A percentile compares a stretch with the other conserved stretches of the same genome.
Evolutionary conservation across 2,329 filamentous ascomycete genomes (phyloP).

Genomic region (Talaromyces verruculosus): DNA sequence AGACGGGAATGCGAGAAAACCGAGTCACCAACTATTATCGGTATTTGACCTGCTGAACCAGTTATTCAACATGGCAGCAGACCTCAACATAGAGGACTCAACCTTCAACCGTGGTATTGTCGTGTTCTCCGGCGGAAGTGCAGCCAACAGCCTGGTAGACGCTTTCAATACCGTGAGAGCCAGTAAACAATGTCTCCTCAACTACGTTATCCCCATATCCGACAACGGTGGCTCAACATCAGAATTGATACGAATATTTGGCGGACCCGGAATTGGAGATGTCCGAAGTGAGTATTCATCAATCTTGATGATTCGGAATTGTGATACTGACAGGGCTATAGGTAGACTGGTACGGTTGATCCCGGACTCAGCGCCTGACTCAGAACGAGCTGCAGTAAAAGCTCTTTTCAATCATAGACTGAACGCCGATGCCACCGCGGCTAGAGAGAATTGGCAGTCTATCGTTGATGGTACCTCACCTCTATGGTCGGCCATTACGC

Average conservation of each 20-base stretch:
- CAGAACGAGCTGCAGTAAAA: conserved; percentile 73
- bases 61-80: background rate
- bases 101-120: conserved; percentile 59
- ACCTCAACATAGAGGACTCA: background rate
- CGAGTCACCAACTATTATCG: background rate
- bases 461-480: conserved; percentile 79
- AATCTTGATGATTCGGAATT: background rate
- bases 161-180: conserved; percentile 70
- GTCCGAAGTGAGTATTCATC: conserved; percentile 62
- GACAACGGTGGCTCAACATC: conserved; percentile 95
- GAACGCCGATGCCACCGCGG: conserved; percentile 59
- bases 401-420: conserved; percentile 85
- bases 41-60: background rate
- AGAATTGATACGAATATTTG: conserved; percentile 90
- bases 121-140: conserved; percentile 88
- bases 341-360: conserved; percentile 89
- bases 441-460: conserved; percentile 78
- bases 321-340: conserved; percentile 34
- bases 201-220: conserved; percentile 90
- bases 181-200: conserved; percentile 66
- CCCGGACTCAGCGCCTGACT: conserved; percentile 60
- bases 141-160: conserved; percentile 91
- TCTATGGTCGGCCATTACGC: conserved; percentile 70
- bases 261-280: conserved; percentile 82
- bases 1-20: background rate